phyloP scores from a whole-genome alignment of 352 stramenopile genomes.

The Globisporangium splendens region DNA sequence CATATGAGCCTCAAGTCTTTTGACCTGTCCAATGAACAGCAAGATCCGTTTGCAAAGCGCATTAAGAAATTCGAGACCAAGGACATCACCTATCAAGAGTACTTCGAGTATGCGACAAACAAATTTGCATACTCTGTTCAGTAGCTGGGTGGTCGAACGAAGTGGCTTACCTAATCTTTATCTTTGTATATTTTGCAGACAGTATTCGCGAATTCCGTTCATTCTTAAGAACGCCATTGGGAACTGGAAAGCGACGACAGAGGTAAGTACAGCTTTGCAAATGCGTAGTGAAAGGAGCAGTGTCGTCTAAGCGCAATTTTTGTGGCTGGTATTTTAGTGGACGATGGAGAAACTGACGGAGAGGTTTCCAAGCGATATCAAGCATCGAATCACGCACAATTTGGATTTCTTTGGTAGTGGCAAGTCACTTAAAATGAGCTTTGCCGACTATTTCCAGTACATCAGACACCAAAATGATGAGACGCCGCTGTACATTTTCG shows the following conservation, averaged over 20 bases:
- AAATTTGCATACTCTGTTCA: too few species aligned
- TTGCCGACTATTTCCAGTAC: constrained; percentile 73
- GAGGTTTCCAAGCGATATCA: constrained; percentile 45
- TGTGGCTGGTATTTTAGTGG: constrained; percentile 38
- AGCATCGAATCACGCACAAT: constrained; percentile 77
- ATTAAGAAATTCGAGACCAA: constrained; percentile 53
- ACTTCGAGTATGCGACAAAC: constrained; percentile 54
- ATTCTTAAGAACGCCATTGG: constrained; percentile 66
- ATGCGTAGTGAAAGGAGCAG: too few species aligned
- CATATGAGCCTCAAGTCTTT: constrained; percentile 75
- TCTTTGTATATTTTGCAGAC: constrained; percentile 21
- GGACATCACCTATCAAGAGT: constrained; percentile 60
- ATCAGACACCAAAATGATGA: constrained; percentile 67
- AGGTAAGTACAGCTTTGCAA: constrained; percentile 28
- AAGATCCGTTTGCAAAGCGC: constrained; percentile 42
- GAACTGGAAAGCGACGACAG: constrained; percentile 65
- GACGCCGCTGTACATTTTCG: constrained; percentile 87
- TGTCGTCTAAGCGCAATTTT: neutral
- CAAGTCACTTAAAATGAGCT: constrained; percentile 70
- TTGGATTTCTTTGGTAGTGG: constrained; percentile 56
- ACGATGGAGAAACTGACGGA: constrained; percentile 58
- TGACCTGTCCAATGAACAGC: constrained; percentile 30
- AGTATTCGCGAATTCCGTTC: constrained; percentile 70
- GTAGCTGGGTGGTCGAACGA: too few species aligned
- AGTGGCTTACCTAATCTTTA: too few species aligned